Conservation (phyloP, 2,329 filamentous ascomycete species). For the Fusarium sarcochroum region DNA sequence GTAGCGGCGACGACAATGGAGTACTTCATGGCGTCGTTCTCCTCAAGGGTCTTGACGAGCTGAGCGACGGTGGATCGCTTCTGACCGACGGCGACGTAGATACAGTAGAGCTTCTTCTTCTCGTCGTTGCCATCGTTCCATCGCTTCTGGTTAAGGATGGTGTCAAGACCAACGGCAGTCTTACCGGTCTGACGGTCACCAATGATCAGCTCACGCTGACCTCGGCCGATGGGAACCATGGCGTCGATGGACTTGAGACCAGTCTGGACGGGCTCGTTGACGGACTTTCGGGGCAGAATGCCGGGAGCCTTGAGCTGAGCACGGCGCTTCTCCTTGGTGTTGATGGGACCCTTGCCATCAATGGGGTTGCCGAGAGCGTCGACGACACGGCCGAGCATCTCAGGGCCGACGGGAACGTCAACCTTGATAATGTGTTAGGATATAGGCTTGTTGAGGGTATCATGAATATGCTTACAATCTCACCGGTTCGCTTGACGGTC, state of each 20-base stretch:
- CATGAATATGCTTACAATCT: conserved; percentile 82
- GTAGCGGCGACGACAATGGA: conserved; percentile 93
- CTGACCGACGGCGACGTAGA: conserved; percentile 99
- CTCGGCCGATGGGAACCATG: conserved; percentile 99
- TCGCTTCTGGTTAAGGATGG: conserved; percentile 99
- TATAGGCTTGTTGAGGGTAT: conserved; percentile 1
- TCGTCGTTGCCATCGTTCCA: conserved; percentile 93
- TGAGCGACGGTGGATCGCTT: conserved; percentile 99
- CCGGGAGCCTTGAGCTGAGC: conserved; percentile 99
- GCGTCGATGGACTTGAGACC: conserved; percentile 99
- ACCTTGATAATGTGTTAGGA: conserved; percentile 72
- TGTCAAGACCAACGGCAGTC: conserved; percentile 97
- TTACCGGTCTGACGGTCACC: conserved; percentile 99
- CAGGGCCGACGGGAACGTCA: conserved; percentile 93
- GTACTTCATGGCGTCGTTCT: conserved; percentile 99
- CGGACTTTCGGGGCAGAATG: conserved; percentile 96
- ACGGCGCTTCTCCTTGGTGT: conserved; percentile 92
- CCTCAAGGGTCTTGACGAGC: conserved; percentile 99
- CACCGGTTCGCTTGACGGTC: conserved; percentile 98
- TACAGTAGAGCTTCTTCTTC: conserved; percentile 98
- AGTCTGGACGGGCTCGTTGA: conserved; percentile 99
- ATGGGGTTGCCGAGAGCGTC: conserved; percentile 99
- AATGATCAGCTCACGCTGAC: conserved; percentile 99
- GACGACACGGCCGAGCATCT: conserved; percentile 97
- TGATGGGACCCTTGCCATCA: conserved; percentile 98